Evolutionary conservation across 1,139 yeast species (phyloP).

Genomic region (Kluyveromyces sp.): DNA sequence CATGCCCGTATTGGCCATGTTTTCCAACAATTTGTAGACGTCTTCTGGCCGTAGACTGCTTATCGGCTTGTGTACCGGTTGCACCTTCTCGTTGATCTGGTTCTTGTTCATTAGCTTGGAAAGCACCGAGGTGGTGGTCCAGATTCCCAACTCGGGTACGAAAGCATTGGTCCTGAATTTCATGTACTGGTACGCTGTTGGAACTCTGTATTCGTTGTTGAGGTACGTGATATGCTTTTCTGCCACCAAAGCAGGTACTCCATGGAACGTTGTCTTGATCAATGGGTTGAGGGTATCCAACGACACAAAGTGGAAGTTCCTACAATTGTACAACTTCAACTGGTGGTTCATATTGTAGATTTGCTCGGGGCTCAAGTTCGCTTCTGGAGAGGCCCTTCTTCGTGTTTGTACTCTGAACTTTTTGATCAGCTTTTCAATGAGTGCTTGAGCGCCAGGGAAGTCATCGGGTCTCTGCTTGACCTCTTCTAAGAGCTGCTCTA

Average conservation of each 20-base stretch:
- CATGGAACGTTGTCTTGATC: constrained; percentile 43
- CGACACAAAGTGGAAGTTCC: constrained; percentile 44
- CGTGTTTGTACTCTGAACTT: constrained; percentile 1
- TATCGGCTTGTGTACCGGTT: constrained; percentile 9
- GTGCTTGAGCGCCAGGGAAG: background rate
- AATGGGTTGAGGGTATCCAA: constrained; percentile 41
- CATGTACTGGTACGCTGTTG: constrained; percentile 26
- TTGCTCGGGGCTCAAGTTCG: constrained; percentile 18
- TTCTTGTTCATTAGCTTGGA: constrained; percentile 15
- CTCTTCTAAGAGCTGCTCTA: background rate
- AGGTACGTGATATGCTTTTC: constrained; percentile 31
- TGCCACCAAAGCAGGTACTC: constrained; percentile 44
- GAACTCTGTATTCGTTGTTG: constrained; percentile 38
- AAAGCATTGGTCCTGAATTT: constrained; percentile 21
- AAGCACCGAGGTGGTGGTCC: constrained; percentile 17
- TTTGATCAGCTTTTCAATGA: background rate
- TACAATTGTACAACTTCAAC: constrained; percentile 39
- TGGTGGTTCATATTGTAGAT: constrained; percentile 22
- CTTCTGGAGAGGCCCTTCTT: constrained; percentile 13
- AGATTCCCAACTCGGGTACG: constrained; percentile 23
- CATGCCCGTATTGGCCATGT: constrained; percentile 15
- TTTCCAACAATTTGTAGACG: constrained; percentile 12
- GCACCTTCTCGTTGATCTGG: constrained; percentile 13
- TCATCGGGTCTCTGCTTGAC: constrained; percentile 1
- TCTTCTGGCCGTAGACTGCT: constrained; percentile 13